phyloP scores from a whole-genome alignment of 108 stramenopile species.

The Discostella pseudostelligera region DNA sequence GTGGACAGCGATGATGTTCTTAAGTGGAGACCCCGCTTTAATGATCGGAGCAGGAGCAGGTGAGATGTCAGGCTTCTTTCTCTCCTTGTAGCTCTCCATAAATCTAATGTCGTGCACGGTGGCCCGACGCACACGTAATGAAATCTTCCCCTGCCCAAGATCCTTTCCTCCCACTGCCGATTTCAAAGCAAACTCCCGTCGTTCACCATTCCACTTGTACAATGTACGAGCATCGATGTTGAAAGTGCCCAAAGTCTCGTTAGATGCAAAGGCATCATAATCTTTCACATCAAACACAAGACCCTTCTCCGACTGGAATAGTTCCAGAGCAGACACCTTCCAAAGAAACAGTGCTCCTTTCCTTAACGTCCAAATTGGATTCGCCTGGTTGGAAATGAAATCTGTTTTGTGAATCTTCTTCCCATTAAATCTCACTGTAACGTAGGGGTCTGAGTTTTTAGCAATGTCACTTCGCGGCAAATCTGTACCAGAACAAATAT shows the following conservation, averaged over 20 bases:
- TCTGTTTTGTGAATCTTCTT: slow-evolving; percentile 62
- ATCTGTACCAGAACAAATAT: slow-evolving; percentile 71
- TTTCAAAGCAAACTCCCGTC: slow-evolving; percentile 47
- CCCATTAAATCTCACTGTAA: slow-evolving; percentile 48
- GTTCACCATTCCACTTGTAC: slow-evolving; percentile 65
- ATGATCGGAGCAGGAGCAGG: slow-evolving; percentile 9
- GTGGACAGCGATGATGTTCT: slow-evolving; percentile 40
- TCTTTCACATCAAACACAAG: slow-evolving; percentile 68
- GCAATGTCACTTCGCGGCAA: slow-evolving; percentile 61
- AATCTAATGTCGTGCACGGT: slow-evolving; percentile 68
- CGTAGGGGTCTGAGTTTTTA: slow-evolving; percentile 61
- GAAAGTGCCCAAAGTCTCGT: slow-evolving; percentile 61
- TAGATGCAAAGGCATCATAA: slow-evolving; percentile 52
- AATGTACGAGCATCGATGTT: slow-evolving; percentile 47
- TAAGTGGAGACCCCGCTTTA: slow-evolving; percentile 31
- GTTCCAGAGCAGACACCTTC: slow-evolving; percentile 46
- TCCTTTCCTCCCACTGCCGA: slow-evolving; percentile 27
- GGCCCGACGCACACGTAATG: slow-evolving; percentile 68
- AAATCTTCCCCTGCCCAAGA: slow-evolving; percentile 50
- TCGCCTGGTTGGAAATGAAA: slow-evolving; percentile 46
- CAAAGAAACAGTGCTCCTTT: slow-evolving; percentile 69
- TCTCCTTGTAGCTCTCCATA: slow-evolving; percentile 50
- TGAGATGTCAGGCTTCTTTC: slow-evolving; percentile 14
- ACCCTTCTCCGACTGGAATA: slow-evolving; percentile 66
- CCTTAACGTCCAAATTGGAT: slow-evolving; percentile 78